Evolutionary conservation across 1,284 basidiomycete species (phyloP).

Genomic region (Ustilago vetiveriae): DNA sequence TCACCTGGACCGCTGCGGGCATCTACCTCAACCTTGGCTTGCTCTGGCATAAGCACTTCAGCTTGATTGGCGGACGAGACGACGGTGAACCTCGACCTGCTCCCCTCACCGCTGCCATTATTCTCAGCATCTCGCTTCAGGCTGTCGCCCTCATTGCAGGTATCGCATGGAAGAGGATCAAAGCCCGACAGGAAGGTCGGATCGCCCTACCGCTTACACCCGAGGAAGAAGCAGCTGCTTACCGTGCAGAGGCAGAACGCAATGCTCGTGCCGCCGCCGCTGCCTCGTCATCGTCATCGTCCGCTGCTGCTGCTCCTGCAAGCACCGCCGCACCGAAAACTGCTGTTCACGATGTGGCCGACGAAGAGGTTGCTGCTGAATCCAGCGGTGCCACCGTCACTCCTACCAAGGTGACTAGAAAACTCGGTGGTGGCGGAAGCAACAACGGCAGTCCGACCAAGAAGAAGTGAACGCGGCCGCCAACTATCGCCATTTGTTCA

Average conservation of each 20-base stretch:
- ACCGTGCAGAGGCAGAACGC: constrained; percentile 35
- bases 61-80: constrained; percentile 31
- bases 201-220: constrained; percentile 48
- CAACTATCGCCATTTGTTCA: too few species aligned
- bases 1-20: constrained; percentile 54
- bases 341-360: constrained; percentile 23
- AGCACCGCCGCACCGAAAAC: constrained; percentile 5
- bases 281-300: constrained; percentile 1
- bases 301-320: background rate
- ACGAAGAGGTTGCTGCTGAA: constrained; percentile 37
- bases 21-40: constrained; percentile 56
- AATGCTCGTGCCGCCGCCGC: constrained; percentile 22
- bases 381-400: constrained; percentile 30
- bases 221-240: constrained; percentile 47
- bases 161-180: constrained; percentile 52
- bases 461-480: constrained; percentile 19
- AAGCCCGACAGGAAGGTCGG: constrained; percentile 45
- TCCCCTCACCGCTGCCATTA: constrained; percentile 51
- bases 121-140: constrained; percentile 50
- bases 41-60: constrained; percentile 53
- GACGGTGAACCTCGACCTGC: constrained; percentile 46
- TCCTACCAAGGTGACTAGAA: constrained; percentile 43
- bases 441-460: constrained; percentile 18
- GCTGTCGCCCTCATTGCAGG: constrained; percentile 46
- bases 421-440: constrained; percentile 18